These are phyloP conservation scores for Oenanthe javanica DNA, from an alignment of 140 eudicot species.

Conservation along the genomic window DNA sequence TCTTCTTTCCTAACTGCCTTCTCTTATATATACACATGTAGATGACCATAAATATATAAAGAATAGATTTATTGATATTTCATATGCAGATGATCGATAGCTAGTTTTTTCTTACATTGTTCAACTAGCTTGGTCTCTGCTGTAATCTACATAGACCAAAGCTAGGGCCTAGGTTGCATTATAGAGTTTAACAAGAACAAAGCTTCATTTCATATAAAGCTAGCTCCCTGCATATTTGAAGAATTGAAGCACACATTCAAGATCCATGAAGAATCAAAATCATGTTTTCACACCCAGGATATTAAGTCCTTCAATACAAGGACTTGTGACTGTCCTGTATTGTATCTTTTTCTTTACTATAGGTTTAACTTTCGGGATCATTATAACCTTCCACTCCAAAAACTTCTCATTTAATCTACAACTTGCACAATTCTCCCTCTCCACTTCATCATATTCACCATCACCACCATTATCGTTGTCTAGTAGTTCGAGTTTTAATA, in stretches of 20 bases:
- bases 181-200: neutral
- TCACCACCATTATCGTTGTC: neutral
- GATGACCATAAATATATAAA: neutral
- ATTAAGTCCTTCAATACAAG: constrained; percentile 22
- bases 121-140: neutral
- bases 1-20: neutral
- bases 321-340: constrained; percentile 25
- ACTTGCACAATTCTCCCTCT: constrained; percentile 36
- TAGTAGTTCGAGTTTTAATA: neutral
- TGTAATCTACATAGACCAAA: neutral
- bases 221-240: no score
- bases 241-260: neutral
- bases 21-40: neutral
- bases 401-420: constrained; percentile 42
- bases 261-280: constrained; percentile 26
- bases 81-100: neutral
- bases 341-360: constrained; percentile 32
- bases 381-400: constrained; percentile 31
- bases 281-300: constrained; percentile 22
- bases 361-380: constrained; percentile 39
- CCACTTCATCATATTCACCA: constrained; percentile 16
- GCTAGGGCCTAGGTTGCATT: no score
- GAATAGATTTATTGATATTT: neutral
- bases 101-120: neutral
- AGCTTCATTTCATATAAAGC: neutral